phyloP scores from a whole-genome alignment of 2,329 filamentous ascomycete genomes.

The Curvularia verruculosa region DNA sequence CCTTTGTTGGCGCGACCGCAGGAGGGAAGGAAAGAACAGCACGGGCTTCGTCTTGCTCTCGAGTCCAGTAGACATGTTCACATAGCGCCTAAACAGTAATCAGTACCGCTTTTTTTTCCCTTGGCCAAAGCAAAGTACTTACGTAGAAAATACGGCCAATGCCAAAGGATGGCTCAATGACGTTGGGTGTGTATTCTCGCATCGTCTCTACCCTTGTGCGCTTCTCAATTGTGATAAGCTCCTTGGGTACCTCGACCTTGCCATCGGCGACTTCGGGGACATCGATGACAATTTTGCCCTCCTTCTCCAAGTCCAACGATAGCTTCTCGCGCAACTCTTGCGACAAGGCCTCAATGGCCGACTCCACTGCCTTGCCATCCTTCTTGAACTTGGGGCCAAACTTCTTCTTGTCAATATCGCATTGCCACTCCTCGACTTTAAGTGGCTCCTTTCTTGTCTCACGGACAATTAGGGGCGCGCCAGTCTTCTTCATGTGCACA shows the following conservation, averaged over 20 bases:
- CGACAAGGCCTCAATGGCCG: conserved; percentile 73
- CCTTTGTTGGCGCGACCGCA: conserved; percentile 89
- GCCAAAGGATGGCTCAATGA: conserved; percentile 97
- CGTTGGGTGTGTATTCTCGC: conserved; percentile 91
- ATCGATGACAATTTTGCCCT: conserved; percentile 77
- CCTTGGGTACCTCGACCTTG: conserved; percentile 78
- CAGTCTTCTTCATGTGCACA: conserved; percentile 92
- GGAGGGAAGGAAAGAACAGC: conserved; percentile 78
- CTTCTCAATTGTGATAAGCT: conserved; percentile 83
- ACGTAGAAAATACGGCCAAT: conserved; percentile 91
- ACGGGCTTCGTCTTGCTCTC: conserved; percentile 81
- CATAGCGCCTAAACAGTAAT: conserved; percentile 76
- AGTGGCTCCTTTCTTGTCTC: conserved; percentile 80
- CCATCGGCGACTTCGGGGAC: conserved; percentile 71
- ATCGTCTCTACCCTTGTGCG: conserved; percentile 81
- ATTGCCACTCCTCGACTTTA: conserved; percentile 82
- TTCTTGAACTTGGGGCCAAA: conserved; percentile 94
- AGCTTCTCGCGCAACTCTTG: conserved; percentile 84
- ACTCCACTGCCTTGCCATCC: conserved; percentile 83
- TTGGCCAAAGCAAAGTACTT: conserved; percentile 12
- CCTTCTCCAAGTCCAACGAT: conserved; percentile 72
- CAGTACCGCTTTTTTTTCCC: conserved; percentile 6
- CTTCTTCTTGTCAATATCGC: conserved; percentile 92
- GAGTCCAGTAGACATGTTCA: conserved; percentile 95
- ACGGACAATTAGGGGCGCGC: conserved; percentile 81